These are phyloP conservation scores for Saccharomyces hybrid DNA, from an alignment of 1,139 yeast species.

Conservation along the genomic window DNA sequence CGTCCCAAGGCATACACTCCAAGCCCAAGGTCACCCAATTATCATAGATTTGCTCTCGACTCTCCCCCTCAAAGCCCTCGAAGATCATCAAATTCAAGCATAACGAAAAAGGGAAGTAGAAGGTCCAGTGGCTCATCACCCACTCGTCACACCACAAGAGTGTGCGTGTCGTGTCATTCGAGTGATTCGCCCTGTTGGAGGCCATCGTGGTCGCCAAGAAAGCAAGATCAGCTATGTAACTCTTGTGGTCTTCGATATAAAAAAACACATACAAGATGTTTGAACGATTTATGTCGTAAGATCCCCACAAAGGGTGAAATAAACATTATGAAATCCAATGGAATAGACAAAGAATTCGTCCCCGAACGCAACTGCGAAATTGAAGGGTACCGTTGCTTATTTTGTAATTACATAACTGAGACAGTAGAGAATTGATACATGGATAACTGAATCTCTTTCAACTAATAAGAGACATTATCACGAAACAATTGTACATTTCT, in stretches of 20 bases:
- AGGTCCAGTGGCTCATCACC: conserved; percentile 12
- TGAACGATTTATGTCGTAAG: conserved; percentile 64
- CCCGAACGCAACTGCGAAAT: conserved; percentile 11
- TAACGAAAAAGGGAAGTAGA: conserved; percentile 10
- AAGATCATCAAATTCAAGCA: conserved; percentile 5
- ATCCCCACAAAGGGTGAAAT: conserved; percentile 97
- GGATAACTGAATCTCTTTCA: neutral
- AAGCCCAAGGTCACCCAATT: conserved; percentile 15
- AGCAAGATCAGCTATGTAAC: conserved; percentile 89
- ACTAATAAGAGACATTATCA: neutral
- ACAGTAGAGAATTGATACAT: conserved; percentile 10
- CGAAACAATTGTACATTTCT: neutral
- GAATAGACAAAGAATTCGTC: conserved; percentile 12
- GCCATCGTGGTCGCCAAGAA: conserved; percentile 80
- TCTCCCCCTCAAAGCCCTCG: conserved; percentile 9
- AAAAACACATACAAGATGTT: conserved; percentile 87
- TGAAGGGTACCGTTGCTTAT: conserved; percentile 26
- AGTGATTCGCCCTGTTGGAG: conserved; percentile 97
- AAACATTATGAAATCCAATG: conserved; percentile 61
- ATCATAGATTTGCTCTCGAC: conserved; percentile 16
- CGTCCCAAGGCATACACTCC: conserved; percentile 15
- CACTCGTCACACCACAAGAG: conserved; percentile 33
- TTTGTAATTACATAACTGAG: conserved; percentile 26
- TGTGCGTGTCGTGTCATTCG: conserved; percentile 85
- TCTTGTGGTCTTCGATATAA: conserved; percentile 93